These are phyloP conservation scores for Perkinsela sp. DNA, from an alignment of 208 protist genomes.

Conservation along the genomic window DNA sequence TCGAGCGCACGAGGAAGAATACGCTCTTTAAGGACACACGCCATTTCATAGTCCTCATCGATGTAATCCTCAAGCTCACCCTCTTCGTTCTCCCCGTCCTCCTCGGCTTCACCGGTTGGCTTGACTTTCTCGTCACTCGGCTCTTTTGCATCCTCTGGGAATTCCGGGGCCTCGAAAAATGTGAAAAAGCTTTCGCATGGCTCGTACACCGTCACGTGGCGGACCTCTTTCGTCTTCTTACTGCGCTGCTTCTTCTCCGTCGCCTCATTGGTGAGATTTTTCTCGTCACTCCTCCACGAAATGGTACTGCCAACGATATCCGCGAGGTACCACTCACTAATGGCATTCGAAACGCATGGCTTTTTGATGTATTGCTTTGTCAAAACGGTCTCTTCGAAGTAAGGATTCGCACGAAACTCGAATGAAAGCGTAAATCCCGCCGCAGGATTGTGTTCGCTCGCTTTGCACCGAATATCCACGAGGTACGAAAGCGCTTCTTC, in stretches of 20 bases:
- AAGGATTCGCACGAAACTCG: slow-evolving; percentile 47
- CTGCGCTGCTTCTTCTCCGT: slow-evolving; percentile 62
- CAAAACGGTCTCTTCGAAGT: slow-evolving; percentile 51
- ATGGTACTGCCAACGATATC: slow-evolving; percentile 32
- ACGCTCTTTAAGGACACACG: slow-evolving; percentile 25
- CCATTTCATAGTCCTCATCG: slow-evolving; percentile 28
- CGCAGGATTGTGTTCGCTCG: slow-evolving; percentile 15
- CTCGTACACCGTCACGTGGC: slow-evolving; percentile 44
- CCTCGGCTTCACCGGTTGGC: background rate
- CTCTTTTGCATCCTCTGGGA: slow-evolving; percentile 3
- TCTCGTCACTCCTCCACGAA: slow-evolving; percentile 28
- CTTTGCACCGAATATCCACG: slow-evolving; percentile 15
- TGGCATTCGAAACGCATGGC: slow-evolving; percentile 22
- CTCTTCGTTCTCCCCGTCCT: slow-evolving; percentile 9
- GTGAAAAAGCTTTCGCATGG: slow-evolving; percentile 62
- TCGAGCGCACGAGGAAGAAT: slow-evolving; percentile 47
- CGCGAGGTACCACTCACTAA: slow-evolving; percentile 19
- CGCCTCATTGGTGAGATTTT: slow-evolving; percentile 43
- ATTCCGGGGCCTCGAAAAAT: slow-evolving; percentile 53
- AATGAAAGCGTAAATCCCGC: slow-evolving; percentile 48
- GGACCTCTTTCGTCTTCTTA: slow-evolving; percentile 43
- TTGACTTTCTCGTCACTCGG: too few species aligned
- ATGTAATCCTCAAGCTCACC: slow-evolving; percentile 9
- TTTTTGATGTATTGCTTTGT: slow-evolving; percentile 61
- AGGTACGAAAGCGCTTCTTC: slow-evolving; percentile 17